Conservation (phyloP, 495 filamentous ascomycete species). For the Thermothielavioides terrestris region DNA sequence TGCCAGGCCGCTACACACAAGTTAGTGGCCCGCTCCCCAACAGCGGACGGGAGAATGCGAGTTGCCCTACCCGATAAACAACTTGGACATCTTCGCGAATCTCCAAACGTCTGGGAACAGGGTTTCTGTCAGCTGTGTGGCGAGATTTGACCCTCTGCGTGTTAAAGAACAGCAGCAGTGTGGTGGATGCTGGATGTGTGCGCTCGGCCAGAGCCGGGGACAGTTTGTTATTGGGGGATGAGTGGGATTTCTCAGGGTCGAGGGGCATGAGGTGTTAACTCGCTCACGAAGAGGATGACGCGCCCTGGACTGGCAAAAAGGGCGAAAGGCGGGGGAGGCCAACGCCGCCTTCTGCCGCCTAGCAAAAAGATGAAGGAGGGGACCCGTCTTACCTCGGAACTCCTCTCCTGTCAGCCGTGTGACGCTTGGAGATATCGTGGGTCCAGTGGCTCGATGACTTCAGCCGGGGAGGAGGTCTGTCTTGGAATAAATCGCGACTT, state of each 20-base stretch:
- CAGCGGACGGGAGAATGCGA: neutral
- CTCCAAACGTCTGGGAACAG: neutral
- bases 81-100: constrained; percentile 61
- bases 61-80: constrained; percentile 74
- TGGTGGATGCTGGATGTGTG: neutral
- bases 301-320: neutral
- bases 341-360: neutral
- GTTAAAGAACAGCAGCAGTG: neutral
- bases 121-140: neutral
- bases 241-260: neutral
- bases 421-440: constrained; percentile 15
- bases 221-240: neutral
- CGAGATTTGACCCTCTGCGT: neutral
- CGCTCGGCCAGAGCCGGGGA: neutral
- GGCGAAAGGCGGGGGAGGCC: constrained; percentile 1
- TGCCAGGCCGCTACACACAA: constrained; percentile 71
- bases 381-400: constrained; percentile 5
- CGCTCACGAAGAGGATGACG: neutral
- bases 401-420: constrained; percentile 13
- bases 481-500: constrained; percentile 15
- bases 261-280: neutral
- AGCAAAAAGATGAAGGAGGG: constrained; percentile 10
- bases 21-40: neutral
- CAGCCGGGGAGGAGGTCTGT: constrained; percentile 18
- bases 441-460: constrained; percentile 19